Evolutionary conservation across 345 rosid species (phyloP), one percentile per base, ranked within the genome.

Genomic region (Citrus maxima): DNA sequence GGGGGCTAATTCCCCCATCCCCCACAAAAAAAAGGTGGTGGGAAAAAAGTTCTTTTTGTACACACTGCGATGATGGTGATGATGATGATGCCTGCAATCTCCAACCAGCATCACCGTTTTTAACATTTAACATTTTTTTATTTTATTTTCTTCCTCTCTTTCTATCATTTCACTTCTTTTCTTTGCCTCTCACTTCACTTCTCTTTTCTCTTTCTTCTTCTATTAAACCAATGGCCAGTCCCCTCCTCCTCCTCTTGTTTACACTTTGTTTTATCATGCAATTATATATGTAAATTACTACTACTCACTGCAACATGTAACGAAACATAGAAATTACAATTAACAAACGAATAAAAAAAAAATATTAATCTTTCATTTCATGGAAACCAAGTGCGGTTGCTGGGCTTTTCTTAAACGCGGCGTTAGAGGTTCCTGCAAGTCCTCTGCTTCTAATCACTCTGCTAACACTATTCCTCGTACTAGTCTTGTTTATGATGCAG

Each of bases 401-500:
- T 91, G 95, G 95, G 79, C 88, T 76, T 84, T 84, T 78, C 82
- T 91, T 5, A 89, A 64, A 78, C 85, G 89, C 60, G 81, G 90
- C 59, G 90, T 82, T 67, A 70, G 80, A 76, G 90, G 88, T 79
- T 65, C 87, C 58, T 84, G 88, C 86, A 85, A 85, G 49, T 78
- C 95, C 80, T 82, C 92, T 82, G 85, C 88, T 80, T 85, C 93
- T 61, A 74, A 85, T 75, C 86, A 85, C 80, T 81, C 93, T 80
- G 85, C 90, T 68, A 87, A 84, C 79, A 62, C 88, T 64, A 86
- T 92, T 83, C 92, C 93, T 82, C 93, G 93, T 70, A 88, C 93
- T 62, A 90, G 91, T 82, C 92, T 90, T 49, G 93, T 92, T 83
- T 92, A 90, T 80, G 96, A 92, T 82, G 96, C 96, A 70, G 93